A percentile compares a stretch with the other conserved stretches of the same genome.
Evolutionary conservation across 2,329 filamentous ascomycete genomes (phyloP).

Genomic region (Microthyrium microscopicum): DNA sequence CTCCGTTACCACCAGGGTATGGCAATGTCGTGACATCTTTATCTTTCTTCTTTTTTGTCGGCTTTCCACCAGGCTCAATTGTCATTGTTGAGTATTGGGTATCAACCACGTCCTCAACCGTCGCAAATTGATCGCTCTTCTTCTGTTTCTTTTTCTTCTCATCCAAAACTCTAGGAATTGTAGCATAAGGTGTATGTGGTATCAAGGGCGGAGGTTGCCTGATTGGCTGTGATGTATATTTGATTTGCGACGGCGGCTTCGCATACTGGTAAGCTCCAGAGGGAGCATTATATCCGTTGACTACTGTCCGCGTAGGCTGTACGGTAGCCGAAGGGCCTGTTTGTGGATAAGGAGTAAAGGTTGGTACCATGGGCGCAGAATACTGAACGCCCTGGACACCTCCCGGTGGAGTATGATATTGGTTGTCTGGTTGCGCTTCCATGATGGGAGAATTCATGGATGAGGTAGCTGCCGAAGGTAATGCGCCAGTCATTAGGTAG

Average conservation of each 20-base stretch:
- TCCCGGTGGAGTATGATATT: slow-evolving; percentile 10
- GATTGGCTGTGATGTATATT: slow-evolving; percentile 25
- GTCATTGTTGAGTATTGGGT: too few relatives aligned
- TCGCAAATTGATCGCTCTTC: too few relatives aligned
- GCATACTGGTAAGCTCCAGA: slow-evolving; percentile 22
- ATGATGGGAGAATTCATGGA: slow-evolving; percentile 11
- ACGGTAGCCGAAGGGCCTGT: slow-evolving; percentile 2
- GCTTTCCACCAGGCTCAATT: too few relatives aligned
- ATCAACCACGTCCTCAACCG: too few relatives aligned
- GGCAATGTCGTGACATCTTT: too few relatives aligned
- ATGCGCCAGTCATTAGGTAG: too few relatives aligned
- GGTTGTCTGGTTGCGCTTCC: slow-evolving; percentile 8
- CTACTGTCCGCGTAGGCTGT: background rate
- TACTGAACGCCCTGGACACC: background rate
- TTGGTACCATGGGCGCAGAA: background rate
- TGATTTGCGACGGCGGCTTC: slow-evolving; percentile 22
- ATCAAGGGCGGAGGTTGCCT: slow-evolving; percentile 6
- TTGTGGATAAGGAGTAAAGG: slow-evolving; percentile 5
- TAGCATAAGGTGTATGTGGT: too few relatives aligned
- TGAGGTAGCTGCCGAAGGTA: slow-evolving; percentile 6
- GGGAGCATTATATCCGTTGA: slow-evolving; percentile 7
- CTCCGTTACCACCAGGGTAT: too few relatives aligned
- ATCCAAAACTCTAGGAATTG: too few relatives aligned
- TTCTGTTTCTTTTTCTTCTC: too few relatives aligned
- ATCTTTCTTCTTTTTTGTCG: too few relatives aligned